Base-by-base conservation (phyloP, 306 rosid genomes). In the Lathyrus tuberosus region DNA sequence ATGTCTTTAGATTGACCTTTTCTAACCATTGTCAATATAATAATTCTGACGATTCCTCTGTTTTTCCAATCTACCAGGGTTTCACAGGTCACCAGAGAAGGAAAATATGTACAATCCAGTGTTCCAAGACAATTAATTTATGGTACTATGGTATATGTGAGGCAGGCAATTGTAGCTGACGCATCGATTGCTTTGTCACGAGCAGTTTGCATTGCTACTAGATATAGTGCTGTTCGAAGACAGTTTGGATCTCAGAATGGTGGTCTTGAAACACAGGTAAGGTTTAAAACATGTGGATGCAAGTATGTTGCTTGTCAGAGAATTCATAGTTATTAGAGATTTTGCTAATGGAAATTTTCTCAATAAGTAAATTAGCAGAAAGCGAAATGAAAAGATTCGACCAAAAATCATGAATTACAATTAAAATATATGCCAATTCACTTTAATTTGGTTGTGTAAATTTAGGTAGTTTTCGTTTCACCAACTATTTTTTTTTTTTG, bases 131-230 rank as follows among this genome's bases (percentile, higher is more conserved):
- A 94, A 79, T 73, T 94, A 72, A 79, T 94, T 73, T 94, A 94
- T 77, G 97, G 97, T 68, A 94, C 97, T 16, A 94, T 94, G 99
- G 97, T 94, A 17, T 85, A 4, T 75, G 97, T 91, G 79, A 84
- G 99, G 52, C 91, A 94, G 76, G 65, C 84, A 17, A 94, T 94
- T 73, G 99, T 94, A 13, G 42, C 83, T 71, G 96, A 94, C 84
- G 99, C 99, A 67, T 91, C 99, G 0, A 38, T 24, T 78, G 97
- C 97, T 65, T 84, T 94, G 83, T 91, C 99, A 5, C 86, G 96
- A 44, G 99, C 97, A 62, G 96, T 91, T 64, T 94, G 99, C 75
- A 94, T 94, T 80, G 97, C 99, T 66, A 94, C 99, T 20, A 88
- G 99, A 80, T 94, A 91, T 65, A 94, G 99, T 80, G 95, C 95